Conservation (phyloP, 2,329 filamentous ascomycete species). For the Huntiella abstrusa region DNA sequence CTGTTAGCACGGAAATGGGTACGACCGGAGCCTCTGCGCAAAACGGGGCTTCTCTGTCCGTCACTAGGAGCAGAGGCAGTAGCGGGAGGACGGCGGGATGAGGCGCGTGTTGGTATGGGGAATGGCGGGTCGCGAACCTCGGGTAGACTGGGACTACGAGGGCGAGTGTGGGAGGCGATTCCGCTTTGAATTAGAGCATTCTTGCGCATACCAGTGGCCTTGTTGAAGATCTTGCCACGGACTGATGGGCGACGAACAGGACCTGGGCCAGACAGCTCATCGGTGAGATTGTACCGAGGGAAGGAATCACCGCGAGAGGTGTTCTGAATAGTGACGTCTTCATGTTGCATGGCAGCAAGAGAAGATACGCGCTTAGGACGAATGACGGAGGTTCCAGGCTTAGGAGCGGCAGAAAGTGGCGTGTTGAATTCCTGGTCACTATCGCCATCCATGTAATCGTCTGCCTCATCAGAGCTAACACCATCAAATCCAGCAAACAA, state of each 20-base stretch:
- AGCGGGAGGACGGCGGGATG: slow-evolving; percentile 56
- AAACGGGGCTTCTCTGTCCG: slow-evolving; percentile 56
- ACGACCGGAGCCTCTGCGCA: slow-evolving; percentile 28
- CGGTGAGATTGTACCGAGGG: slow-evolving; percentile 24
- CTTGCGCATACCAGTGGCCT: slow-evolving; percentile 49
- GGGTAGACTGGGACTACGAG: slow-evolving; percentile 45
- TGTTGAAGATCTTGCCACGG: slow-evolving; percentile 15
- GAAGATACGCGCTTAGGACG: slow-evolving; percentile 26
- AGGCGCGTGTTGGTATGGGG: slow-evolving; percentile 76
- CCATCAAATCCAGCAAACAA: slow-evolving; percentile 74
- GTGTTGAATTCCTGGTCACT: slow-evolving; percentile 52
- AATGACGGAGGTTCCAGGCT: slow-evolving; percentile 16
- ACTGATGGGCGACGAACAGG: slow-evolving; percentile 17
- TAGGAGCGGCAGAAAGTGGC: slow-evolving; percentile 38
- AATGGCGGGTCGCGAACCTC: slow-evolving; percentile 57
- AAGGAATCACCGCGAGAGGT: slow-evolving; percentile 26
- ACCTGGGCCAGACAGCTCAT: slow-evolving; percentile 12
- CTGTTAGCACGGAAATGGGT: slow-evolving; percentile 38
- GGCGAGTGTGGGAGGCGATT: slow-evolving; percentile 44
- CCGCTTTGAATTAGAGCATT: slow-evolving; percentile 66
- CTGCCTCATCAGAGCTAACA: slow-evolving; percentile 45
- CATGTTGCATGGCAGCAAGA: too few species aligned
- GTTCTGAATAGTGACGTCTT: slow-evolving; percentile 13
- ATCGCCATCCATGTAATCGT: slow-evolving; percentile 42
- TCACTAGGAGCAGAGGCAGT: slow-evolving; percentile 50